These are phyloP conservation scores for Pelargonium fulgidum DNA, from an alignment of 441 rosid species.

Conservation along the genomic window DNA sequence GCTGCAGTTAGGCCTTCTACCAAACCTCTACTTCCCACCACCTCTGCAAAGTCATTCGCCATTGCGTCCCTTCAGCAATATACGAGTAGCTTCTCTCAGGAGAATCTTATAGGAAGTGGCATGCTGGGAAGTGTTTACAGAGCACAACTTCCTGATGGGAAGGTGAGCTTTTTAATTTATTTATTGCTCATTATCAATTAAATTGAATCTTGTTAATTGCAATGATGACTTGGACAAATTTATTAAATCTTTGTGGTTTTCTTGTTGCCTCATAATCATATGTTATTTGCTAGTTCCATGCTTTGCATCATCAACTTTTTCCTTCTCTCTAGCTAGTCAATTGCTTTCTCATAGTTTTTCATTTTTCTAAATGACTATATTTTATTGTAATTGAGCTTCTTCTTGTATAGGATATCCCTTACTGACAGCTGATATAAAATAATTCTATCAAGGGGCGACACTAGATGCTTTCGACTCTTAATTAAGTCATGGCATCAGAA, in stretches of 20 bases:
- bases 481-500: slow-evolving; percentile 4
- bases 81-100: slow-evolving; percentile 93
- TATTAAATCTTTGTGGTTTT: slow-evolving; percentile 1
- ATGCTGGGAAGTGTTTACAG: slow-evolving; percentile 91
- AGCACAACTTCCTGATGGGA: slow-evolving; percentile 78
- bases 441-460: no score
- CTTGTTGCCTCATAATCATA: neutral
- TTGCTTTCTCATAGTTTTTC: no score
- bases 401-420: no score
- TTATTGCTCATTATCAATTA: slow-evolving; percentile 7
- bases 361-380: no score
- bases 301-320: no score
- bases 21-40: slow-evolving; percentile 31
- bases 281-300: no score
- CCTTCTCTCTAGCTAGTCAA: no score
- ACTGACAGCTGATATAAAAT: no score
- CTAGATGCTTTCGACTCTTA: neutral
- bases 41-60: slow-evolving; percentile 46
- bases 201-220: neutral
- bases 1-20: slow-evolving; percentile 27
- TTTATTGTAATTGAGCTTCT: no score
- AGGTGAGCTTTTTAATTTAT: slow-evolving; percentile 37
- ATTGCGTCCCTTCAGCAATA: slow-evolving; percentile 92
- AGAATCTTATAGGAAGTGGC: slow-evolving; percentile 77
- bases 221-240: neutral